These are phyloP conservation scores for Lasiodiplodia gonubiensis DNA, from an alignment of 2,329 filamentous ascomycete species.

Conservation along the genomic window DNA sequence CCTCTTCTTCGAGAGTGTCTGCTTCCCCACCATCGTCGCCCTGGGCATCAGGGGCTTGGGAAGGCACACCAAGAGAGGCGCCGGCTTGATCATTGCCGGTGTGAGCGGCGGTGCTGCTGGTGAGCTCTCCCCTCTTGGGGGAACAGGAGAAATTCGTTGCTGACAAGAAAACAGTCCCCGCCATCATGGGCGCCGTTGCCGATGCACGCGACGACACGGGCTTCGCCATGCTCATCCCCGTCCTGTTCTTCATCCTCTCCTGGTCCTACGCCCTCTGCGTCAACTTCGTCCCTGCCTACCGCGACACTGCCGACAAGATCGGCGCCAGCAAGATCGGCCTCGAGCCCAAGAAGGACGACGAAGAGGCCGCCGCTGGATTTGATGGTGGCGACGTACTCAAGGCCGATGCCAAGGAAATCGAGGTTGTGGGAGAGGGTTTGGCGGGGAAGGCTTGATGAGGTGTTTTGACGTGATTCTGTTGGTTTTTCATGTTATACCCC, in stretches of 20 bases:
- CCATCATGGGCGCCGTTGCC: conserved; percentile 71
- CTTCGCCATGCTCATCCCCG: conserved; percentile 69
- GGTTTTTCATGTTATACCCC: background rate
- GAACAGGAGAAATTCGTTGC: background rate
- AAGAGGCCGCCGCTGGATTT: conserved; percentile 39
- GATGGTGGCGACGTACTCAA: conserved; percentile 36
- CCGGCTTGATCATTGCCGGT: conserved; percentile 73
- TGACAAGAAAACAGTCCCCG: conserved; percentile 60
- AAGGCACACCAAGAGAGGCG: conserved; percentile 76
- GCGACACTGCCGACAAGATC: conserved; percentile 65
- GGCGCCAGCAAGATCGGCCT: conserved; percentile 54
- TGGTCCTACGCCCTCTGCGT: conserved; percentile 55
- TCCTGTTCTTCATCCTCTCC: conserved; percentile 57
- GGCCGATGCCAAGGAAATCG: conserved; percentile 42
- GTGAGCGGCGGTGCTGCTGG: conserved; percentile 71
- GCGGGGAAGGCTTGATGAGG: conserved; percentile 36
- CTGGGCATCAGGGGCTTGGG: conserved; percentile 78
- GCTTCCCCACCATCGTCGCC: conserved; percentile 82
- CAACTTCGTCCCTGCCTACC: conserved; percentile 71
- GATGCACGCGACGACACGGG: conserved; percentile 66
- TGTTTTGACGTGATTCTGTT: background rate
- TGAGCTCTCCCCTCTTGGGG: background rate
- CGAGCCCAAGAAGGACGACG: conserved; percentile 36
- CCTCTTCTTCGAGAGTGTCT: conserved; percentile 81
- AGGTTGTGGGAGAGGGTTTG: conserved; percentile 41